phyloP scores from a whole-genome alignment of 208 protist genomes.

The Trypanosoma theileri region DNA sequence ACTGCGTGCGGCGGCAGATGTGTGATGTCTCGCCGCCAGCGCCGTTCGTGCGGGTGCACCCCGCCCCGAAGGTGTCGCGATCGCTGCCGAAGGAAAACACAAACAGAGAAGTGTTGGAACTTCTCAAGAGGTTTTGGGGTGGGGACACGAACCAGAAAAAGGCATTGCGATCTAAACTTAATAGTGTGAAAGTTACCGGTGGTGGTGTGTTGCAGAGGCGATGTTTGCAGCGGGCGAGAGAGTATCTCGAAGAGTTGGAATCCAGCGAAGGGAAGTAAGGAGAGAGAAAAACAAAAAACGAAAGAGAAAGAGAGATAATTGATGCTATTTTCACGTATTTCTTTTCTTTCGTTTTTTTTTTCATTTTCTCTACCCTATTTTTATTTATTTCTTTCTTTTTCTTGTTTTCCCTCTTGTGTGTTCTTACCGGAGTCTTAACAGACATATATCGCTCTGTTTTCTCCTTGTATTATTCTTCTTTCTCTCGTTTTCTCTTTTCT shows the following conservation, averaged over 20 bases:
- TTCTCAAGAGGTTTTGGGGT: slow-evolving; percentile 66
- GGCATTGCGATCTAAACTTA: slow-evolving; percentile 32
- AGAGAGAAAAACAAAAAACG: not conserved
- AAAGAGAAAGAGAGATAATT: not conserved
- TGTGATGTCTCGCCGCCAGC: slow-evolving; percentile 13
- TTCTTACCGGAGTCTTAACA: not conserved
- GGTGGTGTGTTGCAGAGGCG: slow-evolving; percentile 11
- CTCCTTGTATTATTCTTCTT: not conserved
- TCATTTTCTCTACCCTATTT: not conserved
- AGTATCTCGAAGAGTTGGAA: slow-evolving; percentile 14
- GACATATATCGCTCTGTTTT: too few species aligned
- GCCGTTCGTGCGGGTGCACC: slow-evolving; percentile 3
- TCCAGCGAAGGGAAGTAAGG: not conserved
- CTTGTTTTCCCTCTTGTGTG: not conserved
- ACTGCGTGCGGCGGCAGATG: not conserved
- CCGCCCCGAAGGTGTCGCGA: slow-evolving; percentile 32
- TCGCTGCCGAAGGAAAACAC: slow-evolving; percentile 55
- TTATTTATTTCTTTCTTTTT: not conserved
- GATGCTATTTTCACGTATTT: not conserved
- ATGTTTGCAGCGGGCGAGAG: slow-evolving; percentile 17
- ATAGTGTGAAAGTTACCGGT: not conserved
- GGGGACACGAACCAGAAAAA: slow-evolving; percentile 29
- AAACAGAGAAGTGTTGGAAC: slow-evolving; percentile 52
- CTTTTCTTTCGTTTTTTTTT: slow-evolving; percentile 9
- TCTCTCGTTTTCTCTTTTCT: not conserved